Evolutionary conservation across 306 rosid genomes (phyloP).

Genomic region (Casuarina equisetifolia): DNA sequence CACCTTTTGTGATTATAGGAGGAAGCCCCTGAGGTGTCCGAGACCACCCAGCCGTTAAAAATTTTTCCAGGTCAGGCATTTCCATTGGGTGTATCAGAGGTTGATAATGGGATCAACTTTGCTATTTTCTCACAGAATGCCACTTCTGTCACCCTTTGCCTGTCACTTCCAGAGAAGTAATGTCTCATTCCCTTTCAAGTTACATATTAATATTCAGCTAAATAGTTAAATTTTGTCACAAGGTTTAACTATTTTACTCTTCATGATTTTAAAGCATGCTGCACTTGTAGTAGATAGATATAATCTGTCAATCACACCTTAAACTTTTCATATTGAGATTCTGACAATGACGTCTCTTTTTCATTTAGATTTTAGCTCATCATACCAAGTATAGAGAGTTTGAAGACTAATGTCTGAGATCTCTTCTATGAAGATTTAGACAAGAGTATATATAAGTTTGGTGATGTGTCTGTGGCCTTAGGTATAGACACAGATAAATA

Average conservation of each 20-base stretch:
- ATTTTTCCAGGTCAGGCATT: conserved; percentile 73
- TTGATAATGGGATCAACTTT: conserved; percentile 77
- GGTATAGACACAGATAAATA: too few species aligned
- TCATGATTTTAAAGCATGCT: background rate
- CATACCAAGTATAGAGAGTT: background rate
- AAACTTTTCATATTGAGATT: background rate
- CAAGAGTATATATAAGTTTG: background rate
- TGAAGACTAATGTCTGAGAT: background rate
- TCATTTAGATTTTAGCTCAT: background rate
- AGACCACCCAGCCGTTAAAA: conserved; percentile 43
- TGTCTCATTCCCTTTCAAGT: conserved; percentile 21
- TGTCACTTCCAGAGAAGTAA: conserved; percentile 63
- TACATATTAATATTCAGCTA: conserved; percentile 6
- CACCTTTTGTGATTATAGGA: conserved; percentile 51
- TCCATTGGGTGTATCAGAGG: conserved; percentile 89
- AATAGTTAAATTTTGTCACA: background rate
- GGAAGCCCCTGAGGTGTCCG: conserved; percentile 47
- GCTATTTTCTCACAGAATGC: conserved; percentile 90
- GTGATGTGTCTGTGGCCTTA: background rate
- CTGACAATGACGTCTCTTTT: background rate
- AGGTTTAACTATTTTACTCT: background rate
- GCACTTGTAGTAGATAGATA: background rate
- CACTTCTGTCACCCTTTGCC: conserved; percentile 76
- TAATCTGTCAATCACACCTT: background rate
- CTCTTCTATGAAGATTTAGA: background rate